These are phyloP conservation scores for Hagleromyces aurorensis DNA, from an alignment of 805 yeast species.

Conservation along the genomic window DNA sequence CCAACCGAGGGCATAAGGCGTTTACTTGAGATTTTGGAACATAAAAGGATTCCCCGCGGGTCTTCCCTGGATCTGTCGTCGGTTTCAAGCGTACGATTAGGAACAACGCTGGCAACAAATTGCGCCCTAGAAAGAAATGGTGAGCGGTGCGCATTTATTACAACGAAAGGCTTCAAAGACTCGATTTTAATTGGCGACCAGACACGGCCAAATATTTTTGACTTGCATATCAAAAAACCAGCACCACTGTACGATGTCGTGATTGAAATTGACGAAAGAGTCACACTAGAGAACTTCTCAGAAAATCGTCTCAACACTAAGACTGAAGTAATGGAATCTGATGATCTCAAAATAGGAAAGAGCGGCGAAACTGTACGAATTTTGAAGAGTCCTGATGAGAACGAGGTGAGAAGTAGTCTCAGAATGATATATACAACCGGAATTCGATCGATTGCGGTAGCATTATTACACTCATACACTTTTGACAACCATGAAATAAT, in stretches of 20 bases:
- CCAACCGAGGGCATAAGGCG: constrained; percentile 88
- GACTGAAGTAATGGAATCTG: constrained; percentile 6
- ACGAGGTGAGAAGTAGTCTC: constrained; percentile 37
- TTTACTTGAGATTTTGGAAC: constrained; percentile 54
- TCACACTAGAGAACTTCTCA: constrained; percentile 70
- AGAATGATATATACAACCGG: constrained; percentile 45
- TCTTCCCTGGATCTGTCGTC: constrained; percentile 51
- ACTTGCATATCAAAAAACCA: constrained; percentile 65
- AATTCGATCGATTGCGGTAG: constrained; percentile 60
- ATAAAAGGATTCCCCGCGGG: constrained; percentile 48
- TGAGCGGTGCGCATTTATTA: constrained; percentile 73
- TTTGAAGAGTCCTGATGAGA: constrained; percentile 41
- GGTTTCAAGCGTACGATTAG: constrained; percentile 72
- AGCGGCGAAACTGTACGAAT: constrained; percentile 64
- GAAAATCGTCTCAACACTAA: constrained; percentile 51
- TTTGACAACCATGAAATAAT: constrained; percentile 59
- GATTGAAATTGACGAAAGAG: constrained; percentile 82
- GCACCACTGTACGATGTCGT: constrained; percentile 67
- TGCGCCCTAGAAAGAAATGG: constrained; percentile 92
- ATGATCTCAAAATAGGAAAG: constrained; percentile 43
- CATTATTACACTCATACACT: constrained; percentile 66
- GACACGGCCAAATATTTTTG: constrained; percentile 84
- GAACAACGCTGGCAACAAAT: constrained; percentile 94
- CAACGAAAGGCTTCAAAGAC: constrained; percentile 85
- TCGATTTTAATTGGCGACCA: constrained; percentile 82